Conservation (phyloP, 2,329 filamentous ascomycete genomes). For the Exophiala mesophila region DNA sequence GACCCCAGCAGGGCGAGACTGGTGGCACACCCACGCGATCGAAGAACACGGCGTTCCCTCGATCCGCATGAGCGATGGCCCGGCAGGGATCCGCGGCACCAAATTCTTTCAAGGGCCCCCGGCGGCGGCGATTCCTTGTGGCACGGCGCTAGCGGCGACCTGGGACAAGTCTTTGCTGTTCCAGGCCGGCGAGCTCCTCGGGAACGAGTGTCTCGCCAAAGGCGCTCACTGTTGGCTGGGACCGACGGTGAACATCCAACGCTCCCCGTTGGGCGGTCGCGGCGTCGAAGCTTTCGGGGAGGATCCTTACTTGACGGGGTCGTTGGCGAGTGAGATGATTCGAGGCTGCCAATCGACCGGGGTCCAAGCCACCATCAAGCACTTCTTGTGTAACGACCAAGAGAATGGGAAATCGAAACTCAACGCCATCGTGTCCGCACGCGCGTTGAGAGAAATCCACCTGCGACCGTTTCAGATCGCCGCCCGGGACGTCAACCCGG, state of each 20-base stretch:
- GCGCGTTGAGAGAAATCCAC: conserved; percentile 59
- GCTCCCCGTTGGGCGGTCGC: conserved; percentile 73
- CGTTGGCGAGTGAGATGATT: conserved; percentile 65
- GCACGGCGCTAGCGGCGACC: conserved; percentile 69
- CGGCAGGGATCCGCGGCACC: conserved; percentile 63
- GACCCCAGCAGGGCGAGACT: conserved; percentile 58
- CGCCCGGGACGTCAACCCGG: conserved; percentile 49
- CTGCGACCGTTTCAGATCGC: conserved; percentile 59
- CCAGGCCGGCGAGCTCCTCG: conserved; percentile 64
- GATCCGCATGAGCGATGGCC: conserved; percentile 63
- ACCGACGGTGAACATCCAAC: conserved; percentile 74
- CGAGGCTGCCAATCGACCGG: conserved; percentile 66
- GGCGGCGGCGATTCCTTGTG: conserved; percentile 60
- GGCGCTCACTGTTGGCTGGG: conserved; percentile 68
- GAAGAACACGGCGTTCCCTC: conserved; percentile 58
- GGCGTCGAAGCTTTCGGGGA: conserved; percentile 84
- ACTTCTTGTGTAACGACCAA: conserved; percentile 44
- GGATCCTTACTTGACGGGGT: conserved; percentile 70
- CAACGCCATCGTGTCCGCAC: conserved; percentile 39
- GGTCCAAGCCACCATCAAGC: conserved; percentile 72
- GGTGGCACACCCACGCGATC: conserved; percentile 63
- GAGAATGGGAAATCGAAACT: conserved; percentile 40
- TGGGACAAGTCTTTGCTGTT: conserved; percentile 68
- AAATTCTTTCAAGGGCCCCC: conserved; percentile 62
- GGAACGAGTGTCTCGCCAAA: conserved; percentile 68